Evolutionary conservation across 768 basidiomycete genomes (phyloP), one percentile per base, ranked within the genome.

Genomic region (Termitomyces eurrhizus): DNA sequence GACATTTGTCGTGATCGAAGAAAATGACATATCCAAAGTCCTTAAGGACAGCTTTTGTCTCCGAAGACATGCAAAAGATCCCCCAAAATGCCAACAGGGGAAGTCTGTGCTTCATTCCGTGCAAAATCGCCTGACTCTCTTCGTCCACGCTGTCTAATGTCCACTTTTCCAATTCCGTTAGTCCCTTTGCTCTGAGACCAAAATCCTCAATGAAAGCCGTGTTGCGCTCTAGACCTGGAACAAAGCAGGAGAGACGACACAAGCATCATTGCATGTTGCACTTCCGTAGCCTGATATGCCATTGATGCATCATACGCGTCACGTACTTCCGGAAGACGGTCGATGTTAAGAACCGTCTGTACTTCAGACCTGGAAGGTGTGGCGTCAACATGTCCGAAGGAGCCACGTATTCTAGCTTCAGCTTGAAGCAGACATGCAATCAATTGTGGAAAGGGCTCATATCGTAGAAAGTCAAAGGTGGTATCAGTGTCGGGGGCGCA

Each of bases 381-480:
- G 26, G 53, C 29, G 39, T n/a, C 29, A 16, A 24, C 12, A 16
- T 53, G 37, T 53, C 16, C 16, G 4, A 29, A 39, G 14, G 39
- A 54, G 26, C 18, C 39, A 29, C 13, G 37, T 5, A 18, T 26
- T 26, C 1, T n/a, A 5, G 36, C 39, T 46, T 21, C 56, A 46
- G 44, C 35, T 46, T 39, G 61, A 24, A 32, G 29, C 1, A 62
- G 2, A n/a, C 21, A 35, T 39, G 33, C 6, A 11, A n/a, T 7
- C 37, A 54, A 16, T 14, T 49, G 35, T 8, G 50, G 51, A 4
- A 62, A 33, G 13, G 16, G 13, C 36, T 39, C 26, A 7, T 54
- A 32, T 61, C 36, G 8, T 61, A 61, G 35, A 61, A 57, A 4
- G 41, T 62, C 33, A 48, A 29, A n/a, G 61, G 56, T 14, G 45